Percentiles rank a stretch among this genome's conserved stretches.
Conservation (phyloP, 371 early-diverging fungal species). For the Mucor ambiguus region DNA sequence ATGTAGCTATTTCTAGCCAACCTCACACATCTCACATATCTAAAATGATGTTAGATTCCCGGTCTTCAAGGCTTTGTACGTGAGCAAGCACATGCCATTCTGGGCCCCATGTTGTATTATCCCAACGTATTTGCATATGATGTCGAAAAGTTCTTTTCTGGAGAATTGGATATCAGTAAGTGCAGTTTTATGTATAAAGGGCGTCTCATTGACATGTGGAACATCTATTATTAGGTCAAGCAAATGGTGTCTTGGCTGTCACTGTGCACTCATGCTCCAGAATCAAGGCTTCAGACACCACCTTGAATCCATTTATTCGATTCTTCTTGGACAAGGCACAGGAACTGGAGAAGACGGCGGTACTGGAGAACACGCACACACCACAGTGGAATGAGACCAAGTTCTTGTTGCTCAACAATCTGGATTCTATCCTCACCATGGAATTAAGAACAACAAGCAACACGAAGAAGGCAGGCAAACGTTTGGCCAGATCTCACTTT, state of each 20-base stretch:
- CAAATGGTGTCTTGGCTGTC: slow-evolving; percentile 88
- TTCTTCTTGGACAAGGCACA: slow-evolving; percentile 74
- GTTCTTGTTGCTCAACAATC: slow-evolving; percentile 57
- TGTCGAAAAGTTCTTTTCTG: slow-evolving; percentile 81
- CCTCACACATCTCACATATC: no score
- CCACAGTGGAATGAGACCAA: slow-evolving; percentile 67
- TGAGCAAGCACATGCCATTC: slow-evolving; percentile 74
- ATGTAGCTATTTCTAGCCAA: no score
- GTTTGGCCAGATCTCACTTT: slow-evolving; percentile 51
- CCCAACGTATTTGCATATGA: slow-evolving; percentile 87
- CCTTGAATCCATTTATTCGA: slow-evolving; percentile 80
- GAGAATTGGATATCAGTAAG: slow-evolving; percentile 53
- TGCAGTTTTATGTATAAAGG: neutral
- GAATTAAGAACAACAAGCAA: slow-evolving; percentile 33
- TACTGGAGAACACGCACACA: slow-evolving; percentile 55
- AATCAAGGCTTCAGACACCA: slow-evolving; percentile 75
- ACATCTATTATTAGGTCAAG: slow-evolving; percentile 34
- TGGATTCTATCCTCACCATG: slow-evolving; percentile 52
- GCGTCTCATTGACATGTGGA: slow-evolving; percentile 23
- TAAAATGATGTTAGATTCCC: slow-evolving; percentile 60
- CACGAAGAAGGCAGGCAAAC: slow-evolving; percentile 32
- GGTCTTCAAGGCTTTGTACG: slow-evolving; percentile 81
- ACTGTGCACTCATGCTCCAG: slow-evolving; percentile 76
- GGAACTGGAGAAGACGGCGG: slow-evolving; percentile 67
- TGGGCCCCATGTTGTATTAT: slow-evolving; percentile 83